Conservation (phyloP, 1,284 basidiomycete genomes). For the Marasmius sp. region DNA sequence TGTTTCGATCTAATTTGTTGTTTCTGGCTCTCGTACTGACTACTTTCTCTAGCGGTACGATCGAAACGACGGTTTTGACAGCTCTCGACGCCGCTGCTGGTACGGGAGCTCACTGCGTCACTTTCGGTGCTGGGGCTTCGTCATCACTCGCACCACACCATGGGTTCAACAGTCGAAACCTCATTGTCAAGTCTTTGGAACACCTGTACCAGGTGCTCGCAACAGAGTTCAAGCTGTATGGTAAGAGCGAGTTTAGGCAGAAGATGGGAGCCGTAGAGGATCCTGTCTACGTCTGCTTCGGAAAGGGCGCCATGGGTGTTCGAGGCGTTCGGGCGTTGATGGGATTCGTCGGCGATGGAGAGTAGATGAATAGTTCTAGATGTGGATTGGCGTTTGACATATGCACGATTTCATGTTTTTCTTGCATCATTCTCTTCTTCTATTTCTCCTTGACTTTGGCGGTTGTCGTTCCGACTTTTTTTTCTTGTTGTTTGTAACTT, state of each 20-base stretch:
- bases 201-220: constrained; percentile 46
- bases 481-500: too few species aligned
- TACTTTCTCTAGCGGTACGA: constrained; percentile 21
- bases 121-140: constrained; percentile 48
- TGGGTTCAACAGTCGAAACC: constrained; percentile 35
- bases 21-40: background rate
- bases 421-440: too few species aligned
- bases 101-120: constrained; percentile 41
- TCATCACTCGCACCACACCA: constrained; percentile 29
- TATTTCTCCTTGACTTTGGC: too few species aligned
- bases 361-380: background rate
- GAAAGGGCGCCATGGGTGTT: constrained; percentile 24
- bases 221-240: constrained; percentile 37
- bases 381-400: too few species aligned
- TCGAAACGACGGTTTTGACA: constrained; percentile 36
- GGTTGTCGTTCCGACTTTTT: too few species aligned
- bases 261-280: constrained; percentile 15
- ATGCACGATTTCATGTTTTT: too few species aligned
- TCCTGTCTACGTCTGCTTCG: constrained; percentile 25
- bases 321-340: constrained; percentile 39
- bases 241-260: constrained; percentile 30
- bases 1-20: background rate
- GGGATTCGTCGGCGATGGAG: constrained; percentile 12
- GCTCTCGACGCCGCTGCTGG: constrained; percentile 46
- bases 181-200: constrained; percentile 40